Conservation (phyloP, 2,329 filamentous ascomycete species). For the Penicillium sp. region DNA sequence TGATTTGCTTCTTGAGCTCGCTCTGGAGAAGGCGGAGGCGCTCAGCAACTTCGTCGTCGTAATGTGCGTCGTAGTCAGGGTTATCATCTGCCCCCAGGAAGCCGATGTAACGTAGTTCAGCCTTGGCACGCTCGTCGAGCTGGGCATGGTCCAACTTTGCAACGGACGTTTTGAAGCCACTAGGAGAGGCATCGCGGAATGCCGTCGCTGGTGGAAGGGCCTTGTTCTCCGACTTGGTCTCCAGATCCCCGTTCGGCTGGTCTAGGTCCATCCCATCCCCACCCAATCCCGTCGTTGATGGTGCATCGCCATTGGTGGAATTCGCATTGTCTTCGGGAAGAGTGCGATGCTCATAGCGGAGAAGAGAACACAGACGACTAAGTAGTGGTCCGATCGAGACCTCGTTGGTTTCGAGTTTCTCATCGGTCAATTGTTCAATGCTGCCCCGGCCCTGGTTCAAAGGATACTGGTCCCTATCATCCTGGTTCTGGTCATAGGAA, state of each 20-base stretch:
- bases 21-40: constrained; percentile 81
- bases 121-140: constrained; percentile 85
- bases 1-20: constrained; percentile 75
- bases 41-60: constrained; percentile 90
- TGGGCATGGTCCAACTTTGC: constrained; percentile 80
- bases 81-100: constrained; percentile 69
- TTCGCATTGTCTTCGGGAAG: constrained; percentile 57
- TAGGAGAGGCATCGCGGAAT: constrained; percentile 73
- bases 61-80: constrained; percentile 82
- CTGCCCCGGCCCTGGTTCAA: constrained; percentile 79
- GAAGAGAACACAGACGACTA: constrained; percentile 71
- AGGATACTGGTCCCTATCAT: constrained; percentile 63
- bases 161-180: constrained; percentile 73
- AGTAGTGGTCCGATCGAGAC: constrained; percentile 85
- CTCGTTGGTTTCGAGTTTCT: constrained; percentile 81
- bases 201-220: constrained; percentile 67
- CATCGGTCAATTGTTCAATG: constrained; percentile 83
- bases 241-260: constrained; percentile 48
- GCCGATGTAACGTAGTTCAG: constrained; percentile 86
- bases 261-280: constrained; percentile 52
- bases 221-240: constrained; percentile 33
- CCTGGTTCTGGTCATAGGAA: constrained; percentile 64
- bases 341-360: constrained; percentile 67
- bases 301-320: constrained; percentile 46
- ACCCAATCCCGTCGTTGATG: constrained; percentile 36